These are phyloP conservation scores for Juglanconis sp. DNA, from an alignment of 2,329 filamentous ascomycete genomes.

Conservation along the genomic window DNA sequence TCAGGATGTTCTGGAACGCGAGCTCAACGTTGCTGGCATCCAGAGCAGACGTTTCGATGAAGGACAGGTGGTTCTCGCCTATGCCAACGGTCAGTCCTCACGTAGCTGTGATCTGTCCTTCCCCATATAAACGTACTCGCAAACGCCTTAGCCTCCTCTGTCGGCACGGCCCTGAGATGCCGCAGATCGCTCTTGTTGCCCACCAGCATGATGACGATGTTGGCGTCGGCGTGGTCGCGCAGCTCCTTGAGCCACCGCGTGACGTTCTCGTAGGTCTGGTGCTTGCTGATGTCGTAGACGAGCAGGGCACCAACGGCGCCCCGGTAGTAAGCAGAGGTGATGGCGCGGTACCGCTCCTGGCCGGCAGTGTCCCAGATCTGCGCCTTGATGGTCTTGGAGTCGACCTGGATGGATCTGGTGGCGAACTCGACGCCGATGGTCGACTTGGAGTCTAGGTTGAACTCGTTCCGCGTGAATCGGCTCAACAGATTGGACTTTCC, in stretches of 20 bases:
- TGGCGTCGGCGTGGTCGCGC: conserved; percentile 94
- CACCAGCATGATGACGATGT: conserved; percentile 99
- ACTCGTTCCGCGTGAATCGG: conserved; percentile 99
- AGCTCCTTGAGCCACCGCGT: conserved; percentile 99
- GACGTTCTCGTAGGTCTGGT: conserved; percentile 98
- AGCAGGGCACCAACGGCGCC: conserved; percentile 95
- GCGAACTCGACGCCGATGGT: conserved; percentile 99
- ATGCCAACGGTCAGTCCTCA: conserved; percentile 24
- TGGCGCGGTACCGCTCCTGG: conserved; percentile 97
- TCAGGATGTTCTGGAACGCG: conserved; percentile 99
- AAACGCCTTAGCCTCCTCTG: conserved; percentile 96
- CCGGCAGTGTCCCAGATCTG: conserved; percentile 99
- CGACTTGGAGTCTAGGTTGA: conserved; percentile 99
- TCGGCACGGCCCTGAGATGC: conserved; percentile 93
- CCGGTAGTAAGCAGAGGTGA: conserved; percentile 98
- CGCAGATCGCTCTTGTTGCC: conserved; percentile 99
- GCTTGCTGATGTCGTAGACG: conserved; percentile 99
- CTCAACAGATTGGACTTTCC: conserved; percentile 99
- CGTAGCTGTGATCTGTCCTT: not conserved
- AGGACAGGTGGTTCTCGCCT: conserved; percentile 98
- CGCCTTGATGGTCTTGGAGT: conserved; percentile 99
- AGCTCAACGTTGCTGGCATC: conserved; percentile 99
- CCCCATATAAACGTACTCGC: conserved; percentile 61
- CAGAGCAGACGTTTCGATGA: conserved; percentile 98
- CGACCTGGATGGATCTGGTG: conserved; percentile 96